These are phyloP conservation scores for Adansonia grandidieri DNA, from an alignment of 441 rosid genomes.

Conservation along the genomic window DNA sequence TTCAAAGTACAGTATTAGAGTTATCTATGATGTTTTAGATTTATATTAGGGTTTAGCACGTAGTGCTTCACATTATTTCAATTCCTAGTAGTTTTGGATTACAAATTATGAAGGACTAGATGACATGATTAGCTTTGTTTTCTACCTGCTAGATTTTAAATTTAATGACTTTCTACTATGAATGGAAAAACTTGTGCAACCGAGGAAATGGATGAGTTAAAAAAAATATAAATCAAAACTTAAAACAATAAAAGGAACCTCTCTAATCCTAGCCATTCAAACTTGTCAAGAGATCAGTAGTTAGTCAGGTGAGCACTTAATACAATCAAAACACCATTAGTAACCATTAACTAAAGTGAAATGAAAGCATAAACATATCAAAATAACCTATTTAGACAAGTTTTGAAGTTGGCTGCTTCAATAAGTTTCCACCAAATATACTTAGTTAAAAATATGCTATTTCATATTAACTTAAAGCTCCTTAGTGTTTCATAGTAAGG, in stretches of 20 bases:
- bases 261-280: neutral
- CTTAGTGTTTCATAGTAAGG: neutral
- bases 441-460: neutral
- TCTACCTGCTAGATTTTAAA: neutral
- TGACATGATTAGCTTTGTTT: neutral
- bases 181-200: neutral
- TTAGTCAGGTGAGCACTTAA: no score
- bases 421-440: neutral
- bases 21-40: neutral
- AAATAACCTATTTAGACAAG: neutral
- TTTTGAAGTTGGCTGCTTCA: neutral
- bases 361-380: neutral
- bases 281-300: neutral
- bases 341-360: neutral
- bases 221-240: no score
- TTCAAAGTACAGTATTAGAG: neutral
- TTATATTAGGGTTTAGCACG: neutral
- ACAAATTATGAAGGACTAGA: neutral
- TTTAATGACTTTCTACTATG: neutral
- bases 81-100: neutral
- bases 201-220: neutral
- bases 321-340: neutral
- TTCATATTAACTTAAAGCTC: neutral
- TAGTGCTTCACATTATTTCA: neutral
- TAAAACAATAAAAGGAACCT: neutral